Conservation (phyloP, 78 protist species). For the Dictyostelium discoideum region DNA sequence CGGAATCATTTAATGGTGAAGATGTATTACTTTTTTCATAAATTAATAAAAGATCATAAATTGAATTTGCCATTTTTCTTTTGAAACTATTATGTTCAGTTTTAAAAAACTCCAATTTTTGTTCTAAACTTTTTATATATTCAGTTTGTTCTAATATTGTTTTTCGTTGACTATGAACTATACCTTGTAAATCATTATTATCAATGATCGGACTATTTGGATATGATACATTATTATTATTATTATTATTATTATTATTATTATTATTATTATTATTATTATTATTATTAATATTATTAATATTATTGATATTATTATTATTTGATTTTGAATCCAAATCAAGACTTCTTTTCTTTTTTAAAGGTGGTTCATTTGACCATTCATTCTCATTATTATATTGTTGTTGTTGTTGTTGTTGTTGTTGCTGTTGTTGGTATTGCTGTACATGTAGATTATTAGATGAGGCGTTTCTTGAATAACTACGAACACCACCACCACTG, state of each 20-base stretch:
- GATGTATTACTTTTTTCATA: background rate
- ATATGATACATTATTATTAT: background rate
- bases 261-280: background rate
- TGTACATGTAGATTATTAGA: background rate
- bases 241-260: background rate
- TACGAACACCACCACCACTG: background rate
- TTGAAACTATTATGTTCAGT: background rate
- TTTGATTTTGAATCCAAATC: background rate
- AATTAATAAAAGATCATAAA: slow-evolving; percentile 10
- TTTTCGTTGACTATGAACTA: background rate
- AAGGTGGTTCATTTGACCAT: background rate
- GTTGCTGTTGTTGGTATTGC: background rate
- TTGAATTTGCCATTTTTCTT: background rate
- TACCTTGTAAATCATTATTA: slow-evolving; percentile 19
- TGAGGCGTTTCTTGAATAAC: background rate
- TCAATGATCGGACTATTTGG: slow-evolving; percentile 23
- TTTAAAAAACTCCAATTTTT: background rate
- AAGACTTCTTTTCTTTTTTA: background rate
- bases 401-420: background rate
- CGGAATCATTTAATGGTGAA: background rate
- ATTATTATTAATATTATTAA: background rate
- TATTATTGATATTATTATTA: background rate
- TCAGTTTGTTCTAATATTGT: background rate
- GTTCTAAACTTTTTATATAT: slow-evolving; percentile 7
- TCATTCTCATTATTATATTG: background rate